These are phyloP conservation scores for Austroboletus novae-zelandiae DNA, from an alignment of 1,284 basidiomycete species.

Conservation along the genomic window DNA sequence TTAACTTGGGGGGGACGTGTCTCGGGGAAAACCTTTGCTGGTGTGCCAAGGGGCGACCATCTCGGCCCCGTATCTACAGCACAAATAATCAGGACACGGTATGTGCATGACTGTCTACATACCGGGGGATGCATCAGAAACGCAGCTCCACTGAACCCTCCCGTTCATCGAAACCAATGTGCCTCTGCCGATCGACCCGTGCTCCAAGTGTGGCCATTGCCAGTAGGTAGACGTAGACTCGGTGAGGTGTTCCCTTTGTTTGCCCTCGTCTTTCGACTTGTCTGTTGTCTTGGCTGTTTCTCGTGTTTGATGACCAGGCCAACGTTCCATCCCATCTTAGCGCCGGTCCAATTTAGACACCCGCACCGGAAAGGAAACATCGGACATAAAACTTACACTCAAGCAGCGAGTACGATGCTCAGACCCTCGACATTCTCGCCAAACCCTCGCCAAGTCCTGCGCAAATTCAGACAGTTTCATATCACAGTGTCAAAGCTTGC, in stretches of 20 bases:
- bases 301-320: constrained; percentile 51
- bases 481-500: constrained; percentile 38
- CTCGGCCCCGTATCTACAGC: constrained; percentile 13
- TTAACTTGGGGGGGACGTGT: constrained; percentile 42
- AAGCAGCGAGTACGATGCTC: constrained; percentile 42
- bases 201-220: constrained; percentile 53
- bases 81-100: neutral
- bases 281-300: constrained; percentile 4
- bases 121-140: constrained; percentile 31
- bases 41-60: constrained; percentile 28
- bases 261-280: constrained; percentile 22
- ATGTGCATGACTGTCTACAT: constrained; percentile 9
- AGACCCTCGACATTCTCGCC: constrained; percentile 46
- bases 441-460: constrained; percentile 33
- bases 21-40: constrained; percentile 52
- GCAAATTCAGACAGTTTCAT: constrained; percentile 38
- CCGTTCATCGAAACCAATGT: constrained; percentile 45
- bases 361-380: constrained; percentile 19
- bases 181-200: constrained; percentile 53
- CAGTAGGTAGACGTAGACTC: constrained; percentile 17
- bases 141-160: constrained; percentile 54
- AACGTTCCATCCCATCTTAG: constrained; percentile 65
- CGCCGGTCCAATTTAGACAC: no score
- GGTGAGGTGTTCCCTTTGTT: constrained; percentile 7
- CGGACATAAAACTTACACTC: constrained; percentile 7